Percentiles rank a stretch among this genome's conserved stretches.
These are phyloP conservation scores for Pezicula radicicola DNA, from an alignment of 2,329 filamentous ascomycete species.

Conservation along the genomic window DNA sequence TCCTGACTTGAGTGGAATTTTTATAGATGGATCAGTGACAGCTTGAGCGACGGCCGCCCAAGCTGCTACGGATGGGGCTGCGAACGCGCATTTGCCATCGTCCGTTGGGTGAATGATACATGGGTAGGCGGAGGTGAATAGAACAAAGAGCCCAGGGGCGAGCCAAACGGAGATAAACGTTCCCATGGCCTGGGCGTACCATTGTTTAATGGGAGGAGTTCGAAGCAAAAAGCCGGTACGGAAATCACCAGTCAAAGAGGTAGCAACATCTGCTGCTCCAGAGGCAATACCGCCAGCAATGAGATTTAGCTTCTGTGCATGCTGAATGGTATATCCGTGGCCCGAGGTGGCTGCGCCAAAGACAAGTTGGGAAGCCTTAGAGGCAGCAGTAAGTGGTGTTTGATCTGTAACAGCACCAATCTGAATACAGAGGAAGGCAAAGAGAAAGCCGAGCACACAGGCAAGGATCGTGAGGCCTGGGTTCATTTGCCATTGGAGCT, in stretches of 20 bases:
- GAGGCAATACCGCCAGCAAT: constrained; percentile 58
- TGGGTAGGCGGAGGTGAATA: constrained; percentile 66
- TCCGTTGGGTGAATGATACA: constrained; percentile 54
- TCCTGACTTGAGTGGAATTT: constrained; percentile 51
- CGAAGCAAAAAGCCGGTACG: constrained; percentile 64
- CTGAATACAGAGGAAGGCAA: constrained; percentile 59
- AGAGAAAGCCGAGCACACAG: constrained; percentile 55
- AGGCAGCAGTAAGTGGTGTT: constrained; percentile 62
- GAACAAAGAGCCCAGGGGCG: constrained; percentile 63
- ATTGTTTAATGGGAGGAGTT: constrained; percentile 63
- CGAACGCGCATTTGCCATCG: constrained; percentile 52
- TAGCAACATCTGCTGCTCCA: constrained; percentile 52
- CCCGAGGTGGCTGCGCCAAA: constrained; percentile 62
- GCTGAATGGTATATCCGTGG: constrained; percentile 42
- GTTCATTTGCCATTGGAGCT: constrained; percentile 49
- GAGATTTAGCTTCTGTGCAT: constrained; percentile 63
- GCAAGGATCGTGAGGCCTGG: constrained; percentile 54
- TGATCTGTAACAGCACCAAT: constrained; percentile 58
- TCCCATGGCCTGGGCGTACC: constrained; percentile 61
- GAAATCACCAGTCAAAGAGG: constrained; percentile 59
- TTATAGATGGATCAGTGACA: constrained; percentile 53
- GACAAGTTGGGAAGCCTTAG: constrained; percentile 67
- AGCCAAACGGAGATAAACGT: constrained; percentile 64
- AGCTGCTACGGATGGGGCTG: constrained; percentile 59
- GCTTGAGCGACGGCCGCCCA: constrained; percentile 65